Conservation (phyloP, 176 grass and related monocot species). For the Triticum urartu region DNA sequence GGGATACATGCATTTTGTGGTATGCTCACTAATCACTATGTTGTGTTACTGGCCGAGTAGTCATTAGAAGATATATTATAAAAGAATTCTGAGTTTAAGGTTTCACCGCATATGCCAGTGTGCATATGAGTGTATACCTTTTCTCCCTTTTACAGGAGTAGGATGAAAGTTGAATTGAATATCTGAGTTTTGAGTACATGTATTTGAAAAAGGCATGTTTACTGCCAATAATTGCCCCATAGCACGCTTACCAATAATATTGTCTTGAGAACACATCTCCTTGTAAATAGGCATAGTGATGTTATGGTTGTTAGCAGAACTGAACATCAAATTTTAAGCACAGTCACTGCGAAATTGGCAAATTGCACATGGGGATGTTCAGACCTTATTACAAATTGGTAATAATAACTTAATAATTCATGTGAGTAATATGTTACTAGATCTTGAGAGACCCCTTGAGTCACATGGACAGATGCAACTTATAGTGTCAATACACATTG, state of each 20-base stretch:
- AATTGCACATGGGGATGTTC: background rate
- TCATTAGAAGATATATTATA: background rate
- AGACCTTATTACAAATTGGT: background rate
- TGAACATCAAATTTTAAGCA: conserved; percentile 10
- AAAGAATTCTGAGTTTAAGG: background rate
- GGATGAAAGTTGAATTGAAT: background rate
- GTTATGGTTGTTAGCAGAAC: background rate
- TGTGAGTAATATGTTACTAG: background rate
- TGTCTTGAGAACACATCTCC: background rate
- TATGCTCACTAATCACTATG: background rate
- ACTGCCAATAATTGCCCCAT: background rate
- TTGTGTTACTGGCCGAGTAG: background rate
- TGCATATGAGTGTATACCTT: background rate
- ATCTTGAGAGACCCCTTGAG: background rate
- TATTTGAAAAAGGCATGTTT: background rate
- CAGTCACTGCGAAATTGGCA: background rate
- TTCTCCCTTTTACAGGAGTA: background rate
- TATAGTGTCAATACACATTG: background rate
- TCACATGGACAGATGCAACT: background rate
- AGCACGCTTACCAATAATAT: background rate
- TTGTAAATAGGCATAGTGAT: conserved; percentile 17
- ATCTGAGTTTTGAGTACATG: background rate
- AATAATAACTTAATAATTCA: background rate
- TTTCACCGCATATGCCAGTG: background rate
- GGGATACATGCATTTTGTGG: background rate